phyloP scores from a whole-genome alignment of 805 yeast genomes.

The Peterozyma xylosa region DNA sequence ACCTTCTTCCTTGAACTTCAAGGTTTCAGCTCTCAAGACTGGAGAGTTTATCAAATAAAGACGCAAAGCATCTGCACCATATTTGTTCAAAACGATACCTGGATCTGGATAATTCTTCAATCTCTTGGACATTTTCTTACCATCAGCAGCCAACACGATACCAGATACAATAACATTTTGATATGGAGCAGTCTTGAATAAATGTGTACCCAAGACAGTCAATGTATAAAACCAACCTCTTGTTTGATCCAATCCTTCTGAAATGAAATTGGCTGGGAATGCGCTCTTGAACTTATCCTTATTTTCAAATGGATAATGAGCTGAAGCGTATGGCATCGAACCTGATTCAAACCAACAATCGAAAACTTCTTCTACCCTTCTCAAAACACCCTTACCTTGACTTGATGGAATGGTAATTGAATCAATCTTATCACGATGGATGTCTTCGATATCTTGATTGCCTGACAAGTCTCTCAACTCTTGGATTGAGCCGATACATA shows the following conservation, averaged over 20 bases:
- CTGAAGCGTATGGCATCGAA: constrained; percentile 96
- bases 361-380: constrained; percentile 93
- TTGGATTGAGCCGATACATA: constrained; percentile 86
- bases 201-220: constrained; percentile 90
- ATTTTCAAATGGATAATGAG: constrained; percentile 94
- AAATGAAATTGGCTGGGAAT: constrained; percentile 96
- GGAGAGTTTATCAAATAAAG: constrained; percentile 96
- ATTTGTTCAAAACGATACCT: constrained; percentile 64
- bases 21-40: constrained; percentile 91
- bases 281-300: constrained; percentile 59
- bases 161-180: constrained; percentile 94
- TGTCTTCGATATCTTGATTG: constrained; percentile 68
- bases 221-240: constrained; percentile 99
- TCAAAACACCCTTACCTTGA: constrained; percentile 79
- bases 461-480: constrained; percentile 87
- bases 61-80: constrained; percentile 98
- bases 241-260: constrained; percentile 99
- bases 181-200: constrained; percentile 89
- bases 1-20: constrained; percentile 98
- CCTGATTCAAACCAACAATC: constrained; percentile 99
- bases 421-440: constrained; percentile 93
- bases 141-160: constrained; percentile 94
- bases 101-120: constrained; percentile 98
- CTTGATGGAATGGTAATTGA: constrained; percentile 88
- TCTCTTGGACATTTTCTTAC: constrained; percentile 98